Conservation (phyloP, 2,329 filamentous ascomycete genomes). For the Claviceps maximensis region DNA sequence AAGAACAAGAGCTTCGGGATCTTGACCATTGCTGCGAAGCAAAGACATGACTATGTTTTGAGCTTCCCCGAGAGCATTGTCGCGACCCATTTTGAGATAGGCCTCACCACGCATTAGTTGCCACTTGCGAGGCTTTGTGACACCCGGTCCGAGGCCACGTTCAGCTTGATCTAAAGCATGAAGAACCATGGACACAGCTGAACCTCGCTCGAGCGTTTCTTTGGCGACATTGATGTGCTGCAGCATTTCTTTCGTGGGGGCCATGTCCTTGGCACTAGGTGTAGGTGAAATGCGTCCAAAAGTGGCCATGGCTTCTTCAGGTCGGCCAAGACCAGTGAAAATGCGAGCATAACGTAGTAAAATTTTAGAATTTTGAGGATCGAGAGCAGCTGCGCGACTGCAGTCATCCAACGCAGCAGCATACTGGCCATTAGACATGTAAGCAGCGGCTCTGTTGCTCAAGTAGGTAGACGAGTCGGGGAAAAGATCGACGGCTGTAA, state of each 20-base stretch:
- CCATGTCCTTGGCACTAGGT: conserved; percentile 74
- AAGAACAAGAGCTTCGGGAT: conserved; percentile 86
- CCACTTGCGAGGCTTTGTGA: conserved; percentile 81
- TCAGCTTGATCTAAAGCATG: conserved; percentile 88
- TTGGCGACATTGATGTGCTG: conserved; percentile 70
- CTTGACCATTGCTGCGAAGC: conserved; percentile 73
- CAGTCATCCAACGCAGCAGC: conserved; percentile 76
- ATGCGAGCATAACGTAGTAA: conserved; percentile 79
- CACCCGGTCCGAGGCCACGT: conserved; percentile 60
- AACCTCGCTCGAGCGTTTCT: conserved; percentile 59
- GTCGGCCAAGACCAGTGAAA: conserved; percentile 74
- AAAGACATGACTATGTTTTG: conserved; percentile 85
- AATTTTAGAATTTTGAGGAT: conserved; percentile 78
- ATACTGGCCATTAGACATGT: conserved; percentile 77
- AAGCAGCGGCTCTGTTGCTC: conserved; percentile 88
- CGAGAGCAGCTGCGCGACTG: conserved; percentile 65
- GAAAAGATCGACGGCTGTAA: conserved; percentile 69
- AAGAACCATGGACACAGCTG: conserved; percentile 78
- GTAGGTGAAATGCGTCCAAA: conserved; percentile 69
- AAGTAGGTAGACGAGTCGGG: conserved; percentile 80
- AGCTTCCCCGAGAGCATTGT: conserved; percentile 79
- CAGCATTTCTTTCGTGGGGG: conserved; percentile 72
- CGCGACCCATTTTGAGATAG: conserved; percentile 81
- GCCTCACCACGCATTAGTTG: conserved; percentile 84
- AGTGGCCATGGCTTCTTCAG: conserved; percentile 73